A percentile compares a stretch with the other conserved stretches of the same genome.
These are phyloP conservation scores for Colletotrichum falcatum DNA, from an alignment of 2,329 filamentous ascomycete species.

Conservation along the genomic window DNA sequence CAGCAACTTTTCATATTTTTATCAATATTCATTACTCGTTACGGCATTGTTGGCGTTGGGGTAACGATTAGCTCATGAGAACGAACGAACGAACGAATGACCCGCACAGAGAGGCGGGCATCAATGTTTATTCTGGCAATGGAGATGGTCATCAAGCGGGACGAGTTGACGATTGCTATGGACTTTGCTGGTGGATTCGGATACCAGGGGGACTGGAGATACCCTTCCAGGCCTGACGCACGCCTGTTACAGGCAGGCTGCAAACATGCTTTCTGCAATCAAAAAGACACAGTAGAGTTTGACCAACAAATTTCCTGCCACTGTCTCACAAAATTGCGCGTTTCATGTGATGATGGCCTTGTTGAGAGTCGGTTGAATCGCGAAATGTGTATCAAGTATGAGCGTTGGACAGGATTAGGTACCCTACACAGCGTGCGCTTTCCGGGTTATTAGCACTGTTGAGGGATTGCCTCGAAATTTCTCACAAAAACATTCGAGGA, in stretches of 20 bases:
- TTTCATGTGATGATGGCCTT: conserved; percentile 23
- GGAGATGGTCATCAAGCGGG: conserved; percentile 16
- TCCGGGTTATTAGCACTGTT: conserved; percentile 19
- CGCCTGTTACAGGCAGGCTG: conserved; percentile 35
- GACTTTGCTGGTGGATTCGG: neutral
- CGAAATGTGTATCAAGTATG: conserved; percentile 9
- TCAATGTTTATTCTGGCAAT: conserved; percentile 29
- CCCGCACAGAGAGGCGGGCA: conserved; percentile 28
- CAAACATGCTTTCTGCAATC: conserved; percentile 31
- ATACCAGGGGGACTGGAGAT: conserved; percentile 36
- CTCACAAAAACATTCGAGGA: neutral
- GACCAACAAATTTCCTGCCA: neutral
- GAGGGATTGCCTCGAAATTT: conserved; percentile 33
- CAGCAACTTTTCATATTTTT: conserved; percentile 6
- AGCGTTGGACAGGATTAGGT: neutral
- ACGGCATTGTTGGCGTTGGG: conserved; percentile 39
- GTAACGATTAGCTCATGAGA: conserved; percentile 31
- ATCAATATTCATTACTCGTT: conserved; percentile 13
- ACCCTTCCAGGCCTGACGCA: conserved; percentile 35
- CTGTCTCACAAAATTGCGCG: neutral
- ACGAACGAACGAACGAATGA: conserved; percentile 21
- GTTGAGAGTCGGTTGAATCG: conserved; percentile 16
- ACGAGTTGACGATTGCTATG: conserved; percentile 5
- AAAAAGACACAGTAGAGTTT: conserved; percentile 19
- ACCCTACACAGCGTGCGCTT: conserved; percentile 20